These are phyloP conservation scores for Arachnopeziza araneosa DNA, from an alignment of 2,329 filamentous ascomycete genomes.

Conservation along the genomic window DNA sequence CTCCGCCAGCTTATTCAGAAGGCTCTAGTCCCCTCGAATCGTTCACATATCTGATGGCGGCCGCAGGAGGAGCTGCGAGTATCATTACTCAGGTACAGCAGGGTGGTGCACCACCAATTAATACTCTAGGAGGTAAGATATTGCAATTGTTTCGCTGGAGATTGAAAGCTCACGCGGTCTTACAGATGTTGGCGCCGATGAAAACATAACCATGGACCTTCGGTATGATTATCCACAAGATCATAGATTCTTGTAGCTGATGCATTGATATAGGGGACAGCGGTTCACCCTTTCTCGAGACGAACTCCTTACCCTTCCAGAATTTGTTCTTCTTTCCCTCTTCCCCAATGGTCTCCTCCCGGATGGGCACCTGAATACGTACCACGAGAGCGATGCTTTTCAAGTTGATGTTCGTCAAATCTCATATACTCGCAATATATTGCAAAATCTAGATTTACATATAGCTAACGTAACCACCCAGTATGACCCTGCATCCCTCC, in stretches of 20 bases:
- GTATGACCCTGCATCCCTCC: slow-evolving; percentile 94
- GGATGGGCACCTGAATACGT: slow-evolving; percentile 91
- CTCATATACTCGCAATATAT: slow-evolving; percentile 28
- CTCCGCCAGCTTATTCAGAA: slow-evolving; percentile 93
- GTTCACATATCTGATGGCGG: slow-evolving; percentile 96
- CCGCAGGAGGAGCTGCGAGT: slow-evolving; percentile 92
- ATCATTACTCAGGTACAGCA: slow-evolving; percentile 99
- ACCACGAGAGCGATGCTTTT: slow-evolving; percentile 88
- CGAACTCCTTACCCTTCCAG: slow-evolving; percentile 88
- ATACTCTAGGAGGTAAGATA: slow-evolving; percentile 73
- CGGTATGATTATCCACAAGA: slow-evolving; percentile 53
- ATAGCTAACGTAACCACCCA: slow-evolving; percentile 46
- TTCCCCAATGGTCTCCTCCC: slow-evolving; percentile 98
- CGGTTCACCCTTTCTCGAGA: slow-evolving; percentile 92
- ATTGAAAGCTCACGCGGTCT: slow-evolving; percentile 9
- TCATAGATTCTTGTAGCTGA: neutral
- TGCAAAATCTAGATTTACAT: slow-evolving; percentile 35
- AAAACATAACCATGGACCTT: slow-evolving; percentile 91
- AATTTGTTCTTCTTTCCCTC: slow-evolving; percentile 95
- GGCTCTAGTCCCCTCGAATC: slow-evolving; percentile 86
- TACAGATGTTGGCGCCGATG: slow-evolving; percentile 76
- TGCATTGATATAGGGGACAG: slow-evolving; percentile 61
- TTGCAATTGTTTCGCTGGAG: neutral
- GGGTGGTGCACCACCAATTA: slow-evolving; percentile 76
- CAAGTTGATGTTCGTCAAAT: slow-evolving; percentile 83